phyloP scores from a whole-genome alignment of 371 early-diverging fungal genomes.

The Rhizopus stolonifer region DNA sequence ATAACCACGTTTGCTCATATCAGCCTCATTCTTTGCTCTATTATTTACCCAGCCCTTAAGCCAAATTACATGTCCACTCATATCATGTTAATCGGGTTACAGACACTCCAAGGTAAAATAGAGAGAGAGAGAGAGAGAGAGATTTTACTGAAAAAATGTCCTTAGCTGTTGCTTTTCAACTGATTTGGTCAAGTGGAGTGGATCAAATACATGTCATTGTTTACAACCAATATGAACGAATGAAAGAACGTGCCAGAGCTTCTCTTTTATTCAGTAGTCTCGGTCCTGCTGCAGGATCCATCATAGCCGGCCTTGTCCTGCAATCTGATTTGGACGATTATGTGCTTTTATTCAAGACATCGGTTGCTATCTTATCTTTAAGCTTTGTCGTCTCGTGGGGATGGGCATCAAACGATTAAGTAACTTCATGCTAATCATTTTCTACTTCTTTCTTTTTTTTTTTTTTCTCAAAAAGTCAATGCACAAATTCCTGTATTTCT shows the following conservation, averaged over 20 bases:
- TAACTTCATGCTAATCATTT: no score
- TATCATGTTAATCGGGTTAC: conserved; percentile 16
- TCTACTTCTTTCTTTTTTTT: no score
- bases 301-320: conserved; percentile 28
- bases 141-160: not conserved
- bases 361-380: conserved; percentile 27
- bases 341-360: conserved; percentile 22
- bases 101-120: conserved; percentile 23
- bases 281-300: conserved; percentile 33
- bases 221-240: conserved; percentile 32
- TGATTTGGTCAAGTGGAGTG: conserved; percentile 32
- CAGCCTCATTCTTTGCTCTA: conserved; percentile 25
- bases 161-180: conserved; percentile 27
- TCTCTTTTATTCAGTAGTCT: conserved; percentile 36
- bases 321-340: conserved; percentile 22
- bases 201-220: conserved; percentile 27
- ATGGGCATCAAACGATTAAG: conserved; percentile 33
- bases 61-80: conserved; percentile 7
- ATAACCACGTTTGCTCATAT: conserved; percentile 29
- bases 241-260: conserved; percentile 29
- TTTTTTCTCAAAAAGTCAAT: no score
- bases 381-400: conserved; percentile 48
- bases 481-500: no score
- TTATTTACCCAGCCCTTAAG: conserved; percentile 31
- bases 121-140: no score